A percentile compares a stretch with the other conserved stretches of the same genome.
Conservation (phyloP, 2,329 filamentous ascomycete species). For the Calonectria montana region DNA sequence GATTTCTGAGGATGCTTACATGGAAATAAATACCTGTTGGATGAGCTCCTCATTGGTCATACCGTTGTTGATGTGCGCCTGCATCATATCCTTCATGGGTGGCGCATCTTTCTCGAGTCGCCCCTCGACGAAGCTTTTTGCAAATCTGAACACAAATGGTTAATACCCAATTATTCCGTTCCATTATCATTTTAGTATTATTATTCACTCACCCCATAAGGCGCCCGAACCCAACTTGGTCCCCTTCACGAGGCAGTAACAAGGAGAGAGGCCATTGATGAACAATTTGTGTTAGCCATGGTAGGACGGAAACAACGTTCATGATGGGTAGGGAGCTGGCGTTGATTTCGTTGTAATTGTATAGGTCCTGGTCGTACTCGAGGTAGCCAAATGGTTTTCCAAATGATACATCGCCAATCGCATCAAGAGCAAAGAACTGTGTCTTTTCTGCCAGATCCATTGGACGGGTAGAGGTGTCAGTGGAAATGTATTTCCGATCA, state of each 20-base stretch:
- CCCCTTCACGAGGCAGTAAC: constrained; percentile 50
- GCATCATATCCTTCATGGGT: constrained; percentile 51
- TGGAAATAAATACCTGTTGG: constrained; percentile 53
- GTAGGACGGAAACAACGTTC: constrained; percentile 51
- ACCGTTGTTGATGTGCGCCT: constrained; percentile 52
- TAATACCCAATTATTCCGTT: background rate
- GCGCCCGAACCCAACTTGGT: constrained; percentile 52
- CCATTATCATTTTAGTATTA: no score
- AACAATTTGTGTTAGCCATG: constrained; percentile 49
- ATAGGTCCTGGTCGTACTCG: constrained; percentile 59
- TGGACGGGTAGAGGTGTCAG: constrained; percentile 43
- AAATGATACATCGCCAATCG: constrained; percentile 64
- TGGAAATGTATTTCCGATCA: constrained; percentile 59
- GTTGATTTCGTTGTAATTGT: constrained; percentile 57
- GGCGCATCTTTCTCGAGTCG: constrained; percentile 33
- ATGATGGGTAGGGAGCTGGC: constrained; percentile 53
- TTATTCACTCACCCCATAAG: constrained; percentile 49
- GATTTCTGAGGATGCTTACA: constrained; percentile 39
- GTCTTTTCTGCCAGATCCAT: constrained; percentile 63
- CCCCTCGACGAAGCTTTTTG: constrained; percentile 35
- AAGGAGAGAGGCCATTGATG: constrained; percentile 51
- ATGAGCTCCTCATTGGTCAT: constrained; percentile 50
- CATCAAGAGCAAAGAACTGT: constrained; percentile 65
- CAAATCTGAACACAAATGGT: constrained; percentile 21
- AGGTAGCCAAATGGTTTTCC: constrained; percentile 64